These are phyloP conservation scores for Exserohilum turcica DNA, from an alignment of 2,329 filamentous ascomycete genomes.

Conservation along the genomic window DNA sequence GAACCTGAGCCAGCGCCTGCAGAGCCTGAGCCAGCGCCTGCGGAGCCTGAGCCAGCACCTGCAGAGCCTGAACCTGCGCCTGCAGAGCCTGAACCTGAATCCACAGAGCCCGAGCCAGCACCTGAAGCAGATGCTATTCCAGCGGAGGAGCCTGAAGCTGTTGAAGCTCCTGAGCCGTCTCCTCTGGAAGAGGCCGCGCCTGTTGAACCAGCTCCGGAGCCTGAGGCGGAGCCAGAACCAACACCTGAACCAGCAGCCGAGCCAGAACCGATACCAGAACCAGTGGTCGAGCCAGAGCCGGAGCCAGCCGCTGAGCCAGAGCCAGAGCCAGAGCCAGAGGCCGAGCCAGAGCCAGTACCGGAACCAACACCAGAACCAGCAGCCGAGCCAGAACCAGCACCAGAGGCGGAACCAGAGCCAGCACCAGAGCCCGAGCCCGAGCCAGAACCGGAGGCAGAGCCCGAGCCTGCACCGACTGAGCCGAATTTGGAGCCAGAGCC, in stretches of 20 bases:
- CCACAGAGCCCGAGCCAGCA: not conserved
- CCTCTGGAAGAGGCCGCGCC: too few species aligned
- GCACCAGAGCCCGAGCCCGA: not conserved
- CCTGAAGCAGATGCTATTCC: too few species aligned
- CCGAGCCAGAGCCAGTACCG: too few species aligned
- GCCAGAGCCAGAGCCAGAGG: not conserved
- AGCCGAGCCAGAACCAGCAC: not conserved
- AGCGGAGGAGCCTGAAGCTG: not conserved
- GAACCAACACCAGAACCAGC: not conserved
- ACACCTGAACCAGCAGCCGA: not conserved
- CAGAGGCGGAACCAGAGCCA: not conserved
- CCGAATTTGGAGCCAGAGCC: not conserved
- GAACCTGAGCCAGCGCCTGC: not conserved
- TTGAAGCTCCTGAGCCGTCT: not conserved
- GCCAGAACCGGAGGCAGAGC: not conserved
- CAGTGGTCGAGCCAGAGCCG: not conserved
- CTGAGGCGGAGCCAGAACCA: slow-evolving; percentile 2
- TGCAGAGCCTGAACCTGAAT: not conserved
- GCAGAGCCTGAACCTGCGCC: not conserved
- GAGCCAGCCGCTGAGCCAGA: not conserved
- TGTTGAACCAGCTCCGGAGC: not conserved
- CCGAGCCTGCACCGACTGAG: not conserved
- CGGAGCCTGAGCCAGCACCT: not conserved
- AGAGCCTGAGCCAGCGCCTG: not conserved
- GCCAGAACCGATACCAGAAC: not conserved